Conservation (phyloP, 257 asterid genomes). For the Lycium ferocissimum region DNA sequence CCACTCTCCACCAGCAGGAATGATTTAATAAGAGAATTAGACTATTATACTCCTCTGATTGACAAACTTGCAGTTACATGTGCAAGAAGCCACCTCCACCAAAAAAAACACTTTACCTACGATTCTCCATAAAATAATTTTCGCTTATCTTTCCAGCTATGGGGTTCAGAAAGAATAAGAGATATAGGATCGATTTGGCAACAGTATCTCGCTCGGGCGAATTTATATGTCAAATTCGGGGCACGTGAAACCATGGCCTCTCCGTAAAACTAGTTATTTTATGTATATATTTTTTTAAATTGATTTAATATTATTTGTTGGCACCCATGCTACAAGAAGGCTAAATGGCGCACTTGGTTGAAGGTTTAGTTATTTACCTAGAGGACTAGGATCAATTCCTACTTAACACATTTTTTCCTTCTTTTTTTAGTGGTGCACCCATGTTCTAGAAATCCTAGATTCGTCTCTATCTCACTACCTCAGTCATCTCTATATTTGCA, state of each 20-base stretch:
- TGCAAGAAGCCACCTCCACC: background rate
- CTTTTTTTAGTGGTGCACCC: too few species aligned
- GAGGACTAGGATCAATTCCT: too few species aligned
- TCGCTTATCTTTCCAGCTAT: background rate
- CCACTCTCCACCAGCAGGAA: background rate
- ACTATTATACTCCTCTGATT: background rate
- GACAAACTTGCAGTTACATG: slow-evolving; percentile 2
- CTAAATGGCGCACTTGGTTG: too few species aligned
- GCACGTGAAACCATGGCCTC: too few species aligned
- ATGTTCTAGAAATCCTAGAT: too few species aligned
- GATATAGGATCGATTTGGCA: slow-evolving; percentile 15
- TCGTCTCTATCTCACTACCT: background rate
- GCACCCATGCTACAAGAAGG: too few species aligned
- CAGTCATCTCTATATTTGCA: slow-evolving; percentile 11
- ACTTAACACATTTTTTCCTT: too few species aligned
- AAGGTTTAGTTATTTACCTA: too few species aligned
- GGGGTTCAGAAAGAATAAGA: background rate
- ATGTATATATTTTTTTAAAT: too few species aligned
- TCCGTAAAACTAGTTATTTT: too few species aligned
- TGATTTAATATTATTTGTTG: too few species aligned
- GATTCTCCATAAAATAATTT: background rate
- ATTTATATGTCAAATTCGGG: too few species aligned
- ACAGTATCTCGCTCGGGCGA: background rate
- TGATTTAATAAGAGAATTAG: background rate
- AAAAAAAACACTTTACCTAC: background rate